Conservation (phyloP, 2,329 filamentous ascomycete genomes). For the Diaporthe helianthi region DNA sequence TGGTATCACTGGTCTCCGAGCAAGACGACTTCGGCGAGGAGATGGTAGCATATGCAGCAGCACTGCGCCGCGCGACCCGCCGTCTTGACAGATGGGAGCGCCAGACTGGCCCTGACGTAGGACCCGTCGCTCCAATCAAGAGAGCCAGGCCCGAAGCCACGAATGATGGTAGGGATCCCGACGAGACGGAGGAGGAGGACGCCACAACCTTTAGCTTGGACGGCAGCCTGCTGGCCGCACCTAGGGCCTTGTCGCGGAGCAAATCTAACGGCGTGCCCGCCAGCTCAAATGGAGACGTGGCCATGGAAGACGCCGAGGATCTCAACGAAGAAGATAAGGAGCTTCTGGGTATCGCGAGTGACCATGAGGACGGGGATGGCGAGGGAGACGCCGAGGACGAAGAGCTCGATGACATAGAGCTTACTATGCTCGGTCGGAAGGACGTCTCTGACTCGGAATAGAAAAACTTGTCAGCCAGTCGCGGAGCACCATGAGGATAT, state of each 20-base stretch:
- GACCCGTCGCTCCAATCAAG: slow-evolving; percentile 57
- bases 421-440: slow-evolving; percentile 45
- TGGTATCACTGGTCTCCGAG: slow-evolving; percentile 67
- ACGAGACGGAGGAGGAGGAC: slow-evolving; percentile 45
- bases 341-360: slow-evolving; percentile 53
- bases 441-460: slow-evolving; percentile 45
- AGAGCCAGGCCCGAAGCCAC: slow-evolving; percentile 39
- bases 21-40: slow-evolving; percentile 81
- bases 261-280: slow-evolving; percentile 28
- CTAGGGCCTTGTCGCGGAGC: neutral
- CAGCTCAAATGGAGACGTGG: slow-evolving; percentile 50
- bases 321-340: slow-evolving; percentile 64
- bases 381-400: slow-evolving; percentile 56
- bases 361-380: slow-evolving; percentile 48
- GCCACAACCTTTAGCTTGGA: slow-evolving; percentile 34
- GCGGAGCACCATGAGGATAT: no score
- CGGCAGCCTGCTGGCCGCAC: slow-evolving; percentile 30
- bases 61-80: slow-evolving; percentile 68
- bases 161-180: slow-evolving; percentile 42
- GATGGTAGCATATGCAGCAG: slow-evolving; percentile 68
- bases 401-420: slow-evolving; percentile 49
- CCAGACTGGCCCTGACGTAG: slow-evolving; percentile 51
- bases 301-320: slow-evolving; percentile 51
- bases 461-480: neutral
- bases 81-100: slow-evolving; percentile 75